Evolutionary conservation across 2,329 filamentous ascomycete genomes (phyloP).

Genomic region (Aspergillus clavatus): DNA sequence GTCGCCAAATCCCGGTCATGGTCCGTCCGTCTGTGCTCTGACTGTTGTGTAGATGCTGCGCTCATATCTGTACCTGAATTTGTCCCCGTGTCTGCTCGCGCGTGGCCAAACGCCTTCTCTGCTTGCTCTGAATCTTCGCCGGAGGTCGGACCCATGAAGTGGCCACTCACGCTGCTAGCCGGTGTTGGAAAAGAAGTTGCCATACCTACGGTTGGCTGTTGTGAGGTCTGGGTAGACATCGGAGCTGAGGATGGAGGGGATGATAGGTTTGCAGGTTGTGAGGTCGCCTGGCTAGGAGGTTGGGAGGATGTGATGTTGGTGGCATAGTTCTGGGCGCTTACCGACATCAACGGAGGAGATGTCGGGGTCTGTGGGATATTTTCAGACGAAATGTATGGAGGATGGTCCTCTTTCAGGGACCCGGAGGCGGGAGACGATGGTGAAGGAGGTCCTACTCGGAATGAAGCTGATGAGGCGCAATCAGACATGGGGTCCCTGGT

Average conservation of each 20-base stretch:
- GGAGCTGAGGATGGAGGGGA: conserved; percentile 40
- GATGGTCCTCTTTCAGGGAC: conserved; percentile 34
- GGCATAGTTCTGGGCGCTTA: conserved; percentile 47
- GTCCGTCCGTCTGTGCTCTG: conserved; percentile 32
- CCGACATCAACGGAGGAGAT: conserved; percentile 49
- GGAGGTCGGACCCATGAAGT: conserved; percentile 26
- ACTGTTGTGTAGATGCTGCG: conserved; percentile 14
- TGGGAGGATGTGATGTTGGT: conserved; percentile 42
- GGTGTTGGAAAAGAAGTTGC: conserved; percentile 44
- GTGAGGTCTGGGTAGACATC: conserved; percentile 41
- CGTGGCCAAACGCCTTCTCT: conserved; percentile 28
- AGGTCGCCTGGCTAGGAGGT: conserved; percentile 41
- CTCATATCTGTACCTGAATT: conserved; percentile 14
- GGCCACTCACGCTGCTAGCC: conserved; percentile 42
- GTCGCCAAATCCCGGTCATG: conserved; percentile 29
- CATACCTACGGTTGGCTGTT: conserved; percentile 37
- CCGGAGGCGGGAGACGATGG: conserved; percentile 40
- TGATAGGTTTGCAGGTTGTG: conserved; percentile 37
- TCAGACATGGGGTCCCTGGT: conserved; percentile 34
- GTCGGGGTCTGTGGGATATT: conserved; percentile 37
- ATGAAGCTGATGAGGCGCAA: conserved; percentile 30
- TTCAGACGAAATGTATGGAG: conserved; percentile 26
- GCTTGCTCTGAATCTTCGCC: conserved; percentile 33
- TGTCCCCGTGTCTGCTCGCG: conserved; percentile 16
- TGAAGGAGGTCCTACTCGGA: conserved; percentile 38